Conservation (phyloP, 441 rosid species). For the Biscutella laevigata region DNA sequence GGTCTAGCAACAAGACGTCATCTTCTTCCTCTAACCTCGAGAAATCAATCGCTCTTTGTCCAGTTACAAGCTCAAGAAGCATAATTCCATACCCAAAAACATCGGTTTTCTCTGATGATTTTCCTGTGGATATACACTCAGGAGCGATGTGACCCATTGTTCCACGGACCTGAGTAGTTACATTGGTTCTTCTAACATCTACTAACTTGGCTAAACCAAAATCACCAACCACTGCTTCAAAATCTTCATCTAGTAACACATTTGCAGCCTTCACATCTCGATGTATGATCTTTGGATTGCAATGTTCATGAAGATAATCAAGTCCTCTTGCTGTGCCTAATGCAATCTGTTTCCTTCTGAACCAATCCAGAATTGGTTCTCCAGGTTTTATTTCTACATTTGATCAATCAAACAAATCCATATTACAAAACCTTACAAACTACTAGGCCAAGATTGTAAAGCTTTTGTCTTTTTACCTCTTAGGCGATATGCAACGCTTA, state of each 20-base stretch:
- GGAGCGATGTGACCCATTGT: slow-evolving; percentile 99
- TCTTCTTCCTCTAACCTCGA: slow-evolving; percentile 89
- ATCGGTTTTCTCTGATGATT: slow-evolving; percentile 84
- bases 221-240: slow-evolving; percentile 95
- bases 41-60: slow-evolving; percentile 94
- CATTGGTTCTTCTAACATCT: slow-evolving; percentile 73
- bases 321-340: slow-evolving; percentile 89
- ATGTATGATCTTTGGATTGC: slow-evolving; percentile 93
- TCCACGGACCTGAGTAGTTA: slow-evolving; percentile 92
- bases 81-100: slow-evolving; percentile 90
- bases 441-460: neutral
- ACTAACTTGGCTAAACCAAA: slow-evolving; percentile 89
- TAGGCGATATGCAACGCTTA: slow-evolving; percentile 77
- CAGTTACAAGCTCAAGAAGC: slow-evolving; percentile 94
- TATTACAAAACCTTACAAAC: neutral
- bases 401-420: neutral
- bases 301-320: slow-evolving; percentile 89
- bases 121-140: slow-evolving; percentile 90
- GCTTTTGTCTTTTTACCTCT: slow-evolving; percentile 43
- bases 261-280: slow-evolving; percentile 95
- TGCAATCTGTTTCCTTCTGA: slow-evolving; percentile 65
- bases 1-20: slow-evolving; percentile 88
- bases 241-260: slow-evolving; percentile 77
- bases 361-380: slow-evolving; percentile 68
- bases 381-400: slow-evolving; percentile 64